Evolutionary conservation across 345 rosid species (phyloP).

Genomic region (Aethionema arabicum): DNA sequence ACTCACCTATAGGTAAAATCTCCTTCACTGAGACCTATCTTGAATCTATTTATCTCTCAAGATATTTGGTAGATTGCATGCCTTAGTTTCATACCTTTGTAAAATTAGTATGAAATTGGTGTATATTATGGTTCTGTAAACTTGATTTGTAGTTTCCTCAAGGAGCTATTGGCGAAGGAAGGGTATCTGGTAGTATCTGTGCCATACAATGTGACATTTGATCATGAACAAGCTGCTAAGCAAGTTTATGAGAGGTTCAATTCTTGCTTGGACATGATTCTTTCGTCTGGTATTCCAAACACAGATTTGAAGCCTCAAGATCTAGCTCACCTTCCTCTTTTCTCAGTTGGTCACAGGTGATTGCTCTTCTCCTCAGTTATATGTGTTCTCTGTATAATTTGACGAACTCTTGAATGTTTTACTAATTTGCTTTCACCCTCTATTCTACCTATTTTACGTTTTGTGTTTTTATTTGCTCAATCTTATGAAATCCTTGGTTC

Average conservation of each 20-base stretch:
- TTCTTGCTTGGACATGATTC: conserved; percentile 58
- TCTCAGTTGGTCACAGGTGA: conserved; percentile 89
- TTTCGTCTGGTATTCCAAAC: conserved; percentile 60
- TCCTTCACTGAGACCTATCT: background rate
- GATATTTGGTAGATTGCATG: background rate
- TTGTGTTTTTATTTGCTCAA: too few relatives aligned
- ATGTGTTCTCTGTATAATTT: background rate
- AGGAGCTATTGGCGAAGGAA: conserved; percentile 83
- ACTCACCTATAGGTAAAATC: conserved; percentile 69
- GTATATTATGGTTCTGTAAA: background rate
- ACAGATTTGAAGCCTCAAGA: conserved; percentile 52
- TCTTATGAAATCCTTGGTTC: too few relatives aligned
- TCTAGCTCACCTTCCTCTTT: conserved; percentile 64
- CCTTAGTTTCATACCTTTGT: background rate
- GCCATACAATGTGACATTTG: conserved; percentile 89
- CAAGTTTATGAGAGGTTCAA: conserved; percentile 74
- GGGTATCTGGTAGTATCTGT: conserved; percentile 77
- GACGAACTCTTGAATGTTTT: background rate
- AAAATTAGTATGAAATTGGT: background rate
- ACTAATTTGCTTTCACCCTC: too few relatives aligned
- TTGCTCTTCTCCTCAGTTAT: background rate
- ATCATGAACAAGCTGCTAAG: conserved; percentile 73
- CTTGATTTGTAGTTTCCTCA: conserved; percentile 52
- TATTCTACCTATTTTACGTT: too few relatives aligned
- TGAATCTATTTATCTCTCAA: conserved; percentile 3